Evolutionary conservation across 2,329 filamentous ascomycete genomes (phyloP).

Genomic region (Blastomyces emzantsi): DNA sequence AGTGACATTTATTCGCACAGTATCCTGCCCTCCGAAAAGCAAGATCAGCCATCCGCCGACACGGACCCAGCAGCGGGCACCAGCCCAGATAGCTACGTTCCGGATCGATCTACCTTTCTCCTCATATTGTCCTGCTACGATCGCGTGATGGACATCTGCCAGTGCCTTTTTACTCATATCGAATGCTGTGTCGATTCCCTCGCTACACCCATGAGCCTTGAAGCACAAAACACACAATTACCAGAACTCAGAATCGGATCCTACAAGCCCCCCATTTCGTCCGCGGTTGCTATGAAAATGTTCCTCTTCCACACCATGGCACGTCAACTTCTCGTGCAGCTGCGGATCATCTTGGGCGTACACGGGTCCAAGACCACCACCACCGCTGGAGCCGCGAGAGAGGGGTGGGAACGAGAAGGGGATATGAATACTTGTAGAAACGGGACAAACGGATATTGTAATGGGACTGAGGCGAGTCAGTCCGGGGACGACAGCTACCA

Average conservation of each 20-base stretch:
- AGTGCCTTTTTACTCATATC: neutral
- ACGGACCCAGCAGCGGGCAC: too few relatives aligned
- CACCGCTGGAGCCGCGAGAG: too few relatives aligned
- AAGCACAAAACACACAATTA: neutral
- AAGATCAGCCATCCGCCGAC: neutral
- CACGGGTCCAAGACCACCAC: neutral
- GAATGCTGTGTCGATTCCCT: neutral
- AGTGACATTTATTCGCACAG: neutral
- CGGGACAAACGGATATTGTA: neutral
- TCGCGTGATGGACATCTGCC: constrained; percentile 1
- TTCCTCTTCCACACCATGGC: constrained; percentile 4
- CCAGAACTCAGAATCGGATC: constrained; percentile 1
- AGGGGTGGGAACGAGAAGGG: too few relatives aligned
- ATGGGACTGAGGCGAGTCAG: neutral
- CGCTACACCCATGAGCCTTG: neutral
- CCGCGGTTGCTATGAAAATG: constrained; percentile 5
- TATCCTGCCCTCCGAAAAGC: neutral
- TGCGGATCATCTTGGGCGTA: neutral
- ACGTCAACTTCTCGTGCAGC: neutral
- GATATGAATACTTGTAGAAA: neutral
- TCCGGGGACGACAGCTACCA: neutral
- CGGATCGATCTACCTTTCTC: neutral
- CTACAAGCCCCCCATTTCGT: neutral
- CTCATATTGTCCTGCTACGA: constrained; percentile 5
- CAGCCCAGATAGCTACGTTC: neutral